phyloP scores from a whole-genome alignment of 441 rosid genomes.

The Eruca vesicaria region DNA sequence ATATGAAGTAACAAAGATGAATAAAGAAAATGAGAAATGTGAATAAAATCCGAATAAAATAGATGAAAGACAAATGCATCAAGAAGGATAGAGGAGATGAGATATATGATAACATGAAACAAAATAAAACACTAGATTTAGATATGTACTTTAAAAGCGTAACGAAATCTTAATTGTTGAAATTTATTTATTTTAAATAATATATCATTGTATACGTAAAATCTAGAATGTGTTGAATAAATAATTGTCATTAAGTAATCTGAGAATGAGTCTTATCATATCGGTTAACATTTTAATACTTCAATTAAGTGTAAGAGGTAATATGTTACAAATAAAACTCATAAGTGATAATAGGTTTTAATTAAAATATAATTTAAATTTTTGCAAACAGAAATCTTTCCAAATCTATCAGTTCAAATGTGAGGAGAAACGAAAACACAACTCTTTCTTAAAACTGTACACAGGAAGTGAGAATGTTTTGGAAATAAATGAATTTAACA shows the following conservation, averaged over 20 bases:
- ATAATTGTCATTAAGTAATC: not conserved
- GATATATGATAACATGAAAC: not conserved
- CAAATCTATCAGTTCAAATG: no score
- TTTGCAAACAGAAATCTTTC: no score
- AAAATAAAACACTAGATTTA: not conserved
- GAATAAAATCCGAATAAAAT: not conserved
- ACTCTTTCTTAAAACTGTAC: no score
- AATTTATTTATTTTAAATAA: no score
- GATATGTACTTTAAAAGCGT: no score
- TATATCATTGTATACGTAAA: not conserved
- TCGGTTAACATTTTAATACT: not conserved
- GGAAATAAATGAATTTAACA: no score
- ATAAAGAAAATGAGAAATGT: not conserved
- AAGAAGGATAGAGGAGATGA: not conserved
- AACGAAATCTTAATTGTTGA: no score
- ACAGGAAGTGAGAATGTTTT: no score
- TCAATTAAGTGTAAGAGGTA: not conserved
- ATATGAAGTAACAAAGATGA: not conserved
- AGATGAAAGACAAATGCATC: not conserved
- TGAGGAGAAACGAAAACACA: no score
- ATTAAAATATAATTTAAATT: no score
- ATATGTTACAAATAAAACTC: not conserved
- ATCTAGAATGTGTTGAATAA: not conserved
- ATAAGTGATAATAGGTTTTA: not conserved
- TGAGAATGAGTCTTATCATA: not conserved